A percentile compares a stretch with the other conserved stretches of the same genome.
Evolutionary conservation across 2,329 filamentous ascomycete genomes (phyloP).

Genomic region (Hawksworthiomyces lignivorus): DNA sequence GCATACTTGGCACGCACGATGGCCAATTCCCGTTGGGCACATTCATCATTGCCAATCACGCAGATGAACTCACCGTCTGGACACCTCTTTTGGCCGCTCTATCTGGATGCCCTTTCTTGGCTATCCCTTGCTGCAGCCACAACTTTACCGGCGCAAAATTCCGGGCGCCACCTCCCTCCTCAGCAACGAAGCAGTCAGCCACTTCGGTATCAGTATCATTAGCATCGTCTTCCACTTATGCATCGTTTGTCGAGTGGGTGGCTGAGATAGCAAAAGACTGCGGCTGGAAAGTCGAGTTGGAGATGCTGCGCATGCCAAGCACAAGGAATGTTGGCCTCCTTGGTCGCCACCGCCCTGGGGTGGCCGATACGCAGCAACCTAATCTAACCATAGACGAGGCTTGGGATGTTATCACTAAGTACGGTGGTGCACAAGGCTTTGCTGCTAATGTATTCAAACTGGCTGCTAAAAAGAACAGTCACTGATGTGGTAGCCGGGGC

Average conservation of each 20-base stretch:
- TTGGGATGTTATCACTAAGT: constrained; percentile 35
- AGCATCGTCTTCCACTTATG: constrained; percentile 63
- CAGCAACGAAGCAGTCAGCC: constrained; percentile 43
- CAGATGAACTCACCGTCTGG: constrained; percentile 93
- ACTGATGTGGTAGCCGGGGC: too few species aligned
- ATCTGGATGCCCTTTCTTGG: constrained; percentile 73
- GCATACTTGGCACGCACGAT: constrained; percentile 30
- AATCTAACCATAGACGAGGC: constrained; percentile 26
- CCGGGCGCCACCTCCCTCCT: constrained; percentile 51
- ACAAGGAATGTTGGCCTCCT: constrained; percentile 80
- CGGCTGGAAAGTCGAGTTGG: constrained; percentile 70
- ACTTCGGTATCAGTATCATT: constrained; percentile 35
- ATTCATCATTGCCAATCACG: constrained; percentile 95
- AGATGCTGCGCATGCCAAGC: constrained; percentile 84
- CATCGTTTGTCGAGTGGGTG: constrained; percentile 75
- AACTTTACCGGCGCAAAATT: constrained; percentile 68
- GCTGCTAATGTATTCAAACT: constrained; percentile 37
- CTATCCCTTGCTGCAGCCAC: constrained; percentile 94
- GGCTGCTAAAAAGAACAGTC: constrained; percentile 5
- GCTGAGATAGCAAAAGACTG: constrained; percentile 60
- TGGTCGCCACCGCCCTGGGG: constrained; percentile 47
- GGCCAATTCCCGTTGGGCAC: constrained; percentile 67
- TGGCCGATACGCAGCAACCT: constrained; percentile 19
- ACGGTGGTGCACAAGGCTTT: constrained; percentile 51
- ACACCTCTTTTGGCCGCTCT: constrained; percentile 79